Percentiles rank a stretch among this genome's conserved stretches.
These are phyloP conservation scores for Ceratobasidium papillatum DNA, from an alignment of 1,284 basidiomycete species.

Conservation along the genomic window DNA sequence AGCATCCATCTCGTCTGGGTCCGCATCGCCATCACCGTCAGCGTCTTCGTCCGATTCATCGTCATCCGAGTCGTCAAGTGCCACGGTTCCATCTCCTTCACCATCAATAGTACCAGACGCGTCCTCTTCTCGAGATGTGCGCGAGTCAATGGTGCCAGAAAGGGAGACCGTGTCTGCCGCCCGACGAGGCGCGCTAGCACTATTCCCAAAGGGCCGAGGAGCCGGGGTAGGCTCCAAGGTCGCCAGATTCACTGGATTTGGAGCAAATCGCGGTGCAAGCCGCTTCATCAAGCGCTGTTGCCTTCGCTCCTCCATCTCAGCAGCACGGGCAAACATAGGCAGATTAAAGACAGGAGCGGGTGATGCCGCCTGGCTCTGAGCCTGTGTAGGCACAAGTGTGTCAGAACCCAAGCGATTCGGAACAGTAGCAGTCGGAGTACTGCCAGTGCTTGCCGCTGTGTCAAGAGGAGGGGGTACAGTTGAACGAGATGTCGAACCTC, in stretches of 20 bases:
- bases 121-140: constrained; percentile 37
- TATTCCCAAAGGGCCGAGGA: constrained; percentile 51
- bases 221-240: constrained; percentile 53
- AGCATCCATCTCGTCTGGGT: constrained; percentile 39
- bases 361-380: constrained; percentile 16
- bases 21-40: constrained; percentile 63
- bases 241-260: neutral
- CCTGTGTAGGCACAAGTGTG: constrained; percentile 15
- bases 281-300: constrained; percentile 67
- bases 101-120: constrained; percentile 46
- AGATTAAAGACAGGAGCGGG: constrained; percentile 40
- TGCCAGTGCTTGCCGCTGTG: constrained; percentile 22
- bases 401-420: constrained; percentile 23
- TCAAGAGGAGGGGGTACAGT: constrained; percentile 11
- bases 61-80: constrained; percentile 49
- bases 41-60: constrained; percentile 66
- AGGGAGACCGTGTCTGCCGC: constrained; percentile 31
- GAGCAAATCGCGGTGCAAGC: constrained; percentile 53
- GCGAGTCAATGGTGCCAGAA: constrained; percentile 39
- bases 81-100: constrained; percentile 48
- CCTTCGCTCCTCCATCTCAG: constrained; percentile 78
- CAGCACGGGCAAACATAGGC: constrained; percentile 55
- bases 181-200: constrained; percentile 34
- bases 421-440: constrained; percentile 30
- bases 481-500: constrained; percentile 39